A percentile compares a stretch with the other conserved stretches of the same genome.
phyloP scores from a whole-genome alignment of 208 protist species.

The Angomonas deanei region DNA sequence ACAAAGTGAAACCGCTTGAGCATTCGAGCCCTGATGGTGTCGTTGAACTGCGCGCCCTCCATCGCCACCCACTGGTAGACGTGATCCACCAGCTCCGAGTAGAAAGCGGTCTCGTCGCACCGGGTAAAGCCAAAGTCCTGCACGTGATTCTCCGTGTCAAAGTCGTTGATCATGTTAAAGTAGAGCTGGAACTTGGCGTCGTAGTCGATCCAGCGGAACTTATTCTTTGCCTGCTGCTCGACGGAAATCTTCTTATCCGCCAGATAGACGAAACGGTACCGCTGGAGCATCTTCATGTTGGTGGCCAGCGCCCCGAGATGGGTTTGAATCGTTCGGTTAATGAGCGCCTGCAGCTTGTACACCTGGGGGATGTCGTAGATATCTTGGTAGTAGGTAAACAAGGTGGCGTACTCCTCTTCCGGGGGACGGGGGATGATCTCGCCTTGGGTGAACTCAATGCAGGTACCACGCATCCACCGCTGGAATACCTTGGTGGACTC shows the following conservation, averaged over 20 bases:
- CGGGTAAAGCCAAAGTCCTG: constrained; percentile 95
- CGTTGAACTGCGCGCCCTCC: constrained; percentile 92
- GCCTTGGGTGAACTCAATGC: constrained; percentile 91
- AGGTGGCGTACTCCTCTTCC: constrained; percentile 73
- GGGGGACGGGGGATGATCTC: constrained; percentile 82
- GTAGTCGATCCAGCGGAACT: constrained; percentile 93
- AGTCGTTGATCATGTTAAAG: constrained; percentile 91
- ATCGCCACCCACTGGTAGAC: constrained; percentile 91
- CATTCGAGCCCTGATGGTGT: constrained; percentile 75
- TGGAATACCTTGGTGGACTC: constrained; percentile 93
- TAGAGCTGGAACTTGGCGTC: constrained; percentile 94
- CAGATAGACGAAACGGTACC: constrained; percentile 92
- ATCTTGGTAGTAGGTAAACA: constrained; percentile 95
- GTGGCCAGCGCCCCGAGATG: constrained; percentile 83
- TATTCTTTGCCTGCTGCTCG: constrained; percentile 91
- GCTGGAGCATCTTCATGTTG: constrained; percentile 92
- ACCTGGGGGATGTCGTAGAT: constrained; percentile 88
- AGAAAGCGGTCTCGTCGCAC: constrained; percentile 88
- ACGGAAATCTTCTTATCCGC: constrained; percentile 93
- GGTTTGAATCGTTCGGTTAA: constrained; percentile 91
- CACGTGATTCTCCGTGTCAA: constrained; percentile 78
- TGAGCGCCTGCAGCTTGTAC: constrained; percentile 82
- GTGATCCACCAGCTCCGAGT: constrained; percentile 86
- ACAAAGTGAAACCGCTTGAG: constrained; percentile 72
- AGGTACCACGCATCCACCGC: constrained; percentile 96